Base-by-base conservation (phyloP, 2,329 filamentous ascomycete genomes). In the Colletotrichum liriopes region DNA sequence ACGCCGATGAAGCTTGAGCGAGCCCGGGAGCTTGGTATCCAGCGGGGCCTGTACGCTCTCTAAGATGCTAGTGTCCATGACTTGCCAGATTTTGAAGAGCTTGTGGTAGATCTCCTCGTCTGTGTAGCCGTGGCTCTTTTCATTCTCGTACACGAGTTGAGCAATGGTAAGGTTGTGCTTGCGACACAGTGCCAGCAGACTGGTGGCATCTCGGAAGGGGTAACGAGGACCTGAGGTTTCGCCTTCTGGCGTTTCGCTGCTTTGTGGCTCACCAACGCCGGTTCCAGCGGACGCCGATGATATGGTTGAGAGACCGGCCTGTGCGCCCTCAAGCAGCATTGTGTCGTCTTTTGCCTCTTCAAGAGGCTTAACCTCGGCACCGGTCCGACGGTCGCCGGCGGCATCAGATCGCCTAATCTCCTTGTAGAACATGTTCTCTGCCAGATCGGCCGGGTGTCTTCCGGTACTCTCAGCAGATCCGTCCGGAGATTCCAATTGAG, bases 361-460 rank as follows among this genome's bases (percentile, higher is more conserved):
- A 6, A 80, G 73, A 1, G 79, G 75, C 70, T 83, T 86, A 20
- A 86, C 78, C 75, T 86, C 85, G 1, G 82, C 78, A 1, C 86
- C 86, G 0, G 82, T 85, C 66, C 80, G 80, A 14, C 86, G 84
- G 68, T 85, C 83, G 45, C 84, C 84, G 0, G 82, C 84, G 2
- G 85, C 86, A 73, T 87, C 84, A 3, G 81, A 79, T 47, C 86
- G 81, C 55, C 83, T 77, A 63, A 86, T 87, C 72, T 86, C 84
- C 73, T 87, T 87, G 80, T 87, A 87, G 73, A 84, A 87, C 79
- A 87, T 77, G 73, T 87, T 87, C 74, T 87, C 86, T 0, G 85
- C 85, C 75, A 87, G 73, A 74, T 87, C 86, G n/a, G 82, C 82
- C 3, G 86, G 86, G 65, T 87, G 84, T 18, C 59, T 58, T 6